These are phyloP conservation scores for Macrophomina phaseolina DNA, from an alignment of 2,329 filamentous ascomycete species.

Conservation along the genomic window DNA sequence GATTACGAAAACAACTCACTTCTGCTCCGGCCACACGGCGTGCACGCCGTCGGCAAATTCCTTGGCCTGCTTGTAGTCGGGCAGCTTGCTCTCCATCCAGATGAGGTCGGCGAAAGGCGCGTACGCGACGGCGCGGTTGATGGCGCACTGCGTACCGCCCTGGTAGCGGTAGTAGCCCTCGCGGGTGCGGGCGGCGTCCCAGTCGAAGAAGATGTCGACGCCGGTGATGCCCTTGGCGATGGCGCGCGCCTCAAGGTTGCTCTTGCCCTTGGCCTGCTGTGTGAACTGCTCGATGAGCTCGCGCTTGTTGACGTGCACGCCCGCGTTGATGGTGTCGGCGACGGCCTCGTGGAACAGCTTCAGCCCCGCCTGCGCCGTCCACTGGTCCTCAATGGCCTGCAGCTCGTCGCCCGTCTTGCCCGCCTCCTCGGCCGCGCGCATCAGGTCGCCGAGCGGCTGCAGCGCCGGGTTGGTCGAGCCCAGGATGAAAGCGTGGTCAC, in stretches of 20 bases:
- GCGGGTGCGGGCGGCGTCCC: conserved; percentile 89
- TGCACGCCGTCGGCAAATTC: conserved; percentile 95
- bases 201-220: conserved; percentile 87
- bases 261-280: conserved; percentile 76
- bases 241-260: conserved; percentile 78
- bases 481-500: conserved; percentile 93
- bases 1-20: conserved; percentile 62
- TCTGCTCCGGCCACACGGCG: conserved; percentile 93
- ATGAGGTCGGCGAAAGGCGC: conserved; percentile 94
- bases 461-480: conserved; percentile 86
- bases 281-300: conserved; percentile 71
- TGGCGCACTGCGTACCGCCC: conserved; percentile 87
- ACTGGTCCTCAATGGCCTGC: conserved; percentile 90
- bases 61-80: conserved; percentile 87
- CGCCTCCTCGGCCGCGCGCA: conserved; percentile 80
- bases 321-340: conserved; percentile 75
- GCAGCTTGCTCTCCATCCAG: conserved; percentile 99
- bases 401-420: conserved; percentile 83
- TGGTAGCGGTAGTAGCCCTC: conserved; percentile 95
- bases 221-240: conserved; percentile 80
- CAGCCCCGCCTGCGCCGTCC: conserved; percentile 78
- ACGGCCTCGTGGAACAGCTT: conserved; percentile 93
- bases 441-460: conserved; percentile 85
- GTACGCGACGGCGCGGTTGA: conserved; percentile 90
- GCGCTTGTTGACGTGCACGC: conserved; percentile 71